These are phyloP conservation scores for Fonsecaea multimorphosa DNA, from an alignment of 2,329 filamentous ascomycete species.

Conservation along the genomic window DNA sequence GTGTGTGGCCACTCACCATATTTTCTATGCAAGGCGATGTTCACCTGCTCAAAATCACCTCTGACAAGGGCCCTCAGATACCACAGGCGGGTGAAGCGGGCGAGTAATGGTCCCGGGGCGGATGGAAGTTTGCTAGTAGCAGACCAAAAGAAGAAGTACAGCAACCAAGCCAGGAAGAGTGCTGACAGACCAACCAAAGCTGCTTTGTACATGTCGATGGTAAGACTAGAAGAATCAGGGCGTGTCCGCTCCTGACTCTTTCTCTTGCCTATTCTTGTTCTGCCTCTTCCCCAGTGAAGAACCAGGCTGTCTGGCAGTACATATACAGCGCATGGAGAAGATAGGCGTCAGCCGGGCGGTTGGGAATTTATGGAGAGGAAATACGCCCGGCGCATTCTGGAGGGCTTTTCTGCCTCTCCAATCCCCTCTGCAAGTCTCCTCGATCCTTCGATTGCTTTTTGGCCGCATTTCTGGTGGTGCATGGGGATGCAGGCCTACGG, in stretches of 20 bases:
- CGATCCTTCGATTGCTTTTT: background rate
- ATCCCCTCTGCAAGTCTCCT: background rate
- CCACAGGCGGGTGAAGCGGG: constrained; percentile 50
- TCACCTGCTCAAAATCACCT: constrained; percentile 47
- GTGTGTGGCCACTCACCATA: constrained; percentile 43
- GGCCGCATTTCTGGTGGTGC: background rate
- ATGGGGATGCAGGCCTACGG: background rate
- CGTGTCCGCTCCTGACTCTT: background rate
- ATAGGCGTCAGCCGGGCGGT: background rate
- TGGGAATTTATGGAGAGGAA: background rate
- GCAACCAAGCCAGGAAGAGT: background rate
- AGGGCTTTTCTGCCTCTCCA: background rate
- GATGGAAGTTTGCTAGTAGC: background rate
- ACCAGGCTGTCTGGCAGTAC: background rate
- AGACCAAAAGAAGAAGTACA: background rate
- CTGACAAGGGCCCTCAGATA: constrained; percentile 46
- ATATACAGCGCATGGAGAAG: background rate
- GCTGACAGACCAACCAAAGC: background rate
- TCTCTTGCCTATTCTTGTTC: background rate
- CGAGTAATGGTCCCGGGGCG: constrained; percentile 48
- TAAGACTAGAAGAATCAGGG: background rate
- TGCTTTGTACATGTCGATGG: background rate
- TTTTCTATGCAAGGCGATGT: constrained; percentile 47
- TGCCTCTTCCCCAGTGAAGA: background rate
- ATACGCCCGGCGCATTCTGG: background rate